These are phyloP conservation scores for Jatropha curcas DNA, from an alignment of 345 rosid genomes.

Conservation along the genomic window DNA sequence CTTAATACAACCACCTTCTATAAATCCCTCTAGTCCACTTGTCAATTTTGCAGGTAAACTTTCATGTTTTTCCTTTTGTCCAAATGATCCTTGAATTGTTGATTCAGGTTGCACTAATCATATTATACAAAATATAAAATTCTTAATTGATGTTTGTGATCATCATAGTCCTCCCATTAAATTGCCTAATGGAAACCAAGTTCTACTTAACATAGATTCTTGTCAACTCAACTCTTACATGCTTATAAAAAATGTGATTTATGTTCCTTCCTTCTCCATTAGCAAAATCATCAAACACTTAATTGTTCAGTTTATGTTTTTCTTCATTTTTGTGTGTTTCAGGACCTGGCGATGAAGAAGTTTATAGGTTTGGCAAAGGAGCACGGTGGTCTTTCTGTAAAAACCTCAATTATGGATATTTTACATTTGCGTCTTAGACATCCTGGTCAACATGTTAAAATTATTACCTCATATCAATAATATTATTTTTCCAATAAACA, in stretches of 20 bases:
- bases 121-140: neutral
- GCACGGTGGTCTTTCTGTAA: neutral
- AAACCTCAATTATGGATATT: neutral
- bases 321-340: neutral
- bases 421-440: slow-evolving; percentile 5
- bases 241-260: neutral
- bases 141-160: neutral
- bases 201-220: neutral
- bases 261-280: neutral
- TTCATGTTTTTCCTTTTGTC: neutral
- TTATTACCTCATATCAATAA: neutral
- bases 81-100: neutral
- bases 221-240: neutral
- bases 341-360: neutral
- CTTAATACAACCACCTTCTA: neutral
- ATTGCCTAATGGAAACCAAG: neutral
- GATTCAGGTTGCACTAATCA: neutral
- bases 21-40: neutral
- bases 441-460: neutral
- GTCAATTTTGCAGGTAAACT: neutral
- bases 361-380: slow-evolving; percentile 3
- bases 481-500: slow-evolving; percentile 6
- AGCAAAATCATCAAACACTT: neutral
- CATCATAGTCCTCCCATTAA: neutral
- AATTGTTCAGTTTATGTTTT: neutral